These are phyloP conservation scores for Sphaerulina vaccinii DNA, from an alignment of 2,329 filamentous ascomycete genomes.

Conservation along the genomic window DNA sequence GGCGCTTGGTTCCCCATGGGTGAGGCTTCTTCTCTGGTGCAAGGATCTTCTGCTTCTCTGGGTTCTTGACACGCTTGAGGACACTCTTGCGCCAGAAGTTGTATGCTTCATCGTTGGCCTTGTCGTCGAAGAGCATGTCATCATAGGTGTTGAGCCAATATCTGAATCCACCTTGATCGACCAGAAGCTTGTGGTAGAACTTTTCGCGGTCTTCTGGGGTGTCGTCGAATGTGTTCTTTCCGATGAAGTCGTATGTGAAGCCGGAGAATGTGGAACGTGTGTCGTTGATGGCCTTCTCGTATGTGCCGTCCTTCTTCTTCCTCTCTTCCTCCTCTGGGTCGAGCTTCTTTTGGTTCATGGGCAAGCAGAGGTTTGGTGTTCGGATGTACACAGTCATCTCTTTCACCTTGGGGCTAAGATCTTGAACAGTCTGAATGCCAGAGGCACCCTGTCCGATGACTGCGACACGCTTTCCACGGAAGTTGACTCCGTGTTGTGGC, in stretches of 20 bases:
- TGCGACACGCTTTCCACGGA: constrained; percentile 58
- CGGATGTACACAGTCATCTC: constrained; percentile 49
- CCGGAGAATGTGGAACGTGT: constrained; percentile 49
- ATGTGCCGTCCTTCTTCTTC: constrained; percentile 43
- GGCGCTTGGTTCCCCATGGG: constrained; percentile 49
- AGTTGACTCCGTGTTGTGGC: constrained; percentile 53
- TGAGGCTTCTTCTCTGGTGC: constrained; percentile 55
- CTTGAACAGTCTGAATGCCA: constrained; percentile 63
- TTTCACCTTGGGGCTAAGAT: constrained; percentile 54
- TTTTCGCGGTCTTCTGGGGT: constrained; percentile 50
- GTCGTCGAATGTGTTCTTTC: constrained; percentile 50
- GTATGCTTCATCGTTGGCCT: constrained; percentile 42
- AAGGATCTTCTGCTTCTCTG: constrained; percentile 51
- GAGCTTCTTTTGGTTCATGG: constrained; percentile 53
- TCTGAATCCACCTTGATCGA: constrained; percentile 43
- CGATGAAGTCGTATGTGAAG: constrained; percentile 57
- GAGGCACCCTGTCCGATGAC: constrained; percentile 65
- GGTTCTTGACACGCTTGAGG: constrained; percentile 51
- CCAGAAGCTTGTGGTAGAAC: constrained; percentile 34
- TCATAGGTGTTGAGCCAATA: constrained; percentile 41
- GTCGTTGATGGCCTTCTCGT: constrained; percentile 32
- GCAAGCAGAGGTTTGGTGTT: constrained; percentile 63
- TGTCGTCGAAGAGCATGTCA: constrained; percentile 39
- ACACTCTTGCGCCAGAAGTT: constrained; percentile 42
- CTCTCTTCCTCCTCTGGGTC: constrained; percentile 52